Evolutionary conservation across 148 eudicot genomes (phyloP), one percentile per base, ranked within the genome.

Genomic region (Mesembryanthemum crystallinum): DNA sequence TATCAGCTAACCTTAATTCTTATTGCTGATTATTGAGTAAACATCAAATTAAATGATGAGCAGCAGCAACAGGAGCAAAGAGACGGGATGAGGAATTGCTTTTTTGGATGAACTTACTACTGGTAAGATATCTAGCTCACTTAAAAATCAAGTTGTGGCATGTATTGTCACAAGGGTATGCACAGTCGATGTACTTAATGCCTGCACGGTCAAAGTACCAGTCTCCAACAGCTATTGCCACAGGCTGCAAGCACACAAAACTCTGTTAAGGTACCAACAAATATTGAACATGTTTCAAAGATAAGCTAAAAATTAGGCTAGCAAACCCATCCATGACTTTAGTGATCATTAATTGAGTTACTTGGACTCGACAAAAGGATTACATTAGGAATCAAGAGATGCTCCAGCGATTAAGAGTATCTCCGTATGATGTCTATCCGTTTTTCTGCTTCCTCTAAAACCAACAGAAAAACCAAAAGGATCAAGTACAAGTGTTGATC

Each of bases 91-190:
- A 67, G 20, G 63, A 64, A 59, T 20, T 29, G 49, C 21, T 33
- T 7, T 61, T 15, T 28, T 6, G 29, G 71, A 52, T 58, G 84
- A 77, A 62, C 42, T 63, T 47, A 60, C 69, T 15, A 60, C 69
- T 10, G 64, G 63, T 51, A 58, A 3, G 17, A 14, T 33, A 24
- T 64, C 51, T 11, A 75, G 67, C 47, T 82, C 75, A 86, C 81
- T 78, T 82, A 85, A 89, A 89, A 7, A 94, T 81, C 81, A 90
- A 79, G 77, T 94, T 92, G 87, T 94, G 98, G 64, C 98, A 94
- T 37, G 89, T 86, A 82, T 81, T 90, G 82, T 94, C 97, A 66
- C 97, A 94, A 4, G 98, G 98, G 74, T 94, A 92, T 8, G 93
- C 79, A 64, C 98, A 94, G 72, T 94, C 98, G 14, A 90, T 83